These are phyloP conservation scores for Daphne laureola DNA, from an alignment of 441 rosid genomes.

Conservation along the genomic window DNA sequence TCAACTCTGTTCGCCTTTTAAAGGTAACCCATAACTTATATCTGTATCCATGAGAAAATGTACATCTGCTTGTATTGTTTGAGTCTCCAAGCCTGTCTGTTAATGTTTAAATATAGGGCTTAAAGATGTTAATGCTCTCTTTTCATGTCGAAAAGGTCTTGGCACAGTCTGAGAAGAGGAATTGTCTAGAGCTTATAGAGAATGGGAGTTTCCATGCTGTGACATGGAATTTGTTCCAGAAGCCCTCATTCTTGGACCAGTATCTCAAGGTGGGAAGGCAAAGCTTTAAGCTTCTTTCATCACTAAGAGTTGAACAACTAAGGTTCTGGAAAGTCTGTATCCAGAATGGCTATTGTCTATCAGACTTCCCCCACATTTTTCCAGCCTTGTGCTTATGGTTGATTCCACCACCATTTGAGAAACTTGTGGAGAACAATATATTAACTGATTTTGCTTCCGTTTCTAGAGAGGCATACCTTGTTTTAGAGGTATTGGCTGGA, in stretches of 20 bases:
- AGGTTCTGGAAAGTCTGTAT: slow-evolving; percentile 79
- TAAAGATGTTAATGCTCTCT: slow-evolving; percentile 5
- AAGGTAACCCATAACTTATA: slow-evolving; percentile 39
- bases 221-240: slow-evolving; percentile 69
- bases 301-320: slow-evolving; percentile 79
- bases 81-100: background rate
- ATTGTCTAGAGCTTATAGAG: slow-evolving; percentile 47
- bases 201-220: slow-evolving; percentile 44
- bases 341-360: slow-evolving; percentile 53
- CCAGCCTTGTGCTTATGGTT: slow-evolving; percentile 86
- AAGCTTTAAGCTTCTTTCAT: slow-evolving; percentile 54
- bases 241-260: slow-evolving; percentile 52
- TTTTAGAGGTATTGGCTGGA: slow-evolving; percentile 67
- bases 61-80: background rate
- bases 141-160: slow-evolving; percentile 44
- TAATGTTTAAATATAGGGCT: background rate
- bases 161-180: slow-evolving; percentile 57
- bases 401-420: slow-evolving; percentile 59
- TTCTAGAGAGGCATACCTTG: slow-evolving; percentile 61
- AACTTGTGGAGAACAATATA: slow-evolving; percentile 45
- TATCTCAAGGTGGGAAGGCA: slow-evolving; percentile 73
- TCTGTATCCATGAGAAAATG: slow-evolving; percentile 2
- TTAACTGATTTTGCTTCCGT: slow-evolving; percentile 57
- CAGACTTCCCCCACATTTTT: slow-evolving; percentile 64
- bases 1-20: slow-evolving; percentile 52